Conservation (phyloP, 306 rosid species). For the Cucumis hystrix region DNA sequence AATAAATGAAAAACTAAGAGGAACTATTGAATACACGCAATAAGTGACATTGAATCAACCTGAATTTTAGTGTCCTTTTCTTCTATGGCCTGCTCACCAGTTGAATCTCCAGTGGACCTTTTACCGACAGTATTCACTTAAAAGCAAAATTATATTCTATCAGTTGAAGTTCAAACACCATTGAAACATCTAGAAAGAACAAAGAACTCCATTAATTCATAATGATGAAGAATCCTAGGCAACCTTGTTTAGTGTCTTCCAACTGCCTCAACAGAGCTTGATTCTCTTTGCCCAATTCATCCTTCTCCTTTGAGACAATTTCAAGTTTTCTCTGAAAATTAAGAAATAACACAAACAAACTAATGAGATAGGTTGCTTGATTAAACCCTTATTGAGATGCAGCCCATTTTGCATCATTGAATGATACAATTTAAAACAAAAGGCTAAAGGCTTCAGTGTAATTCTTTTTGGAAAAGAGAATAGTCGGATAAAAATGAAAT, state of each 20-base stretch:
- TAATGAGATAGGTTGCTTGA: neutral
- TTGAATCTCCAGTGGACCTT: conserved; percentile 38
- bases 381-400: neutral
- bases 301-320: conserved; percentile 47
- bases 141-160: neutral
- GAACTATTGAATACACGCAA: neutral
- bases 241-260: conserved; percentile 84
- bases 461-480: neutral
- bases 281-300: conserved; percentile 48
- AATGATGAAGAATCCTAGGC: neutral
- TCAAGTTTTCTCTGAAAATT: conserved; percentile 46
- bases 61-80: conserved; percentile 84
- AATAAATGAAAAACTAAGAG: neutral
- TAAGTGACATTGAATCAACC: conserved; percentile 24
- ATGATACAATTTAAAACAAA: neutral
- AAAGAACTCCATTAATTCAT: neutral
- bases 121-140: conserved; percentile 25
- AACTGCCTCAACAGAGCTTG: conserved; percentile 66
- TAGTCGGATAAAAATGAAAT: neutral
- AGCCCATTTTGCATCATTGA: neutral
- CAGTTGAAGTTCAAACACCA: conserved; percentile 1
- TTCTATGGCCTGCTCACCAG: conserved; percentile 81
- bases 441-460: neutral
- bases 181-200: neutral
- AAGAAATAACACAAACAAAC: neutral